Conservation (phyloP, 495 filamentous ascomycete species). For the Parachaetomium inaequale region DNA sequence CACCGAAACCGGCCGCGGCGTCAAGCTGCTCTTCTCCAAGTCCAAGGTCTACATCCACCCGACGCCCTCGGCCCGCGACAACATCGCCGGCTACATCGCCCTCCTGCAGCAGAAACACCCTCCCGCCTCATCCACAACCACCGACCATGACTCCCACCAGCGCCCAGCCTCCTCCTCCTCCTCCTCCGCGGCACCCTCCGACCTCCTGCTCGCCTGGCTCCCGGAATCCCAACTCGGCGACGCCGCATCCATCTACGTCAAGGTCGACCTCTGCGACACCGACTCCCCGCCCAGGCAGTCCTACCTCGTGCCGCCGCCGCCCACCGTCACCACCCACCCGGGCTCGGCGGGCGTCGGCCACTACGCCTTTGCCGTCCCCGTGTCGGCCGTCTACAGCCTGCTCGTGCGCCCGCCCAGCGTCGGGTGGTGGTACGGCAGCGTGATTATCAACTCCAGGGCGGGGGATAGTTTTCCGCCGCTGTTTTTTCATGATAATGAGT, state of each 20-base stretch:
- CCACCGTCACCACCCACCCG: slow-evolving; percentile 67
- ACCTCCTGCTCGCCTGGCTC: slow-evolving; percentile 85
- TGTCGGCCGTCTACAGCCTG: slow-evolving; percentile 84
- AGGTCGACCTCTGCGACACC: slow-evolving; percentile 83
- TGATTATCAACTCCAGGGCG: slow-evolving; percentile 85
- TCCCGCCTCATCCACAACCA: slow-evolving; percentile 1
- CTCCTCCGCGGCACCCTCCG: slow-evolving; percentile 53
- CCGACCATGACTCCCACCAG: slow-evolving; percentile 13
- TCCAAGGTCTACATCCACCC: slow-evolving; percentile 99
- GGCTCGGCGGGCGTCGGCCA: slow-evolving; percentile 62
- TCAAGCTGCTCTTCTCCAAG: slow-evolving; percentile 95
- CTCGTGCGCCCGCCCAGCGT: slow-evolving; percentile 87
- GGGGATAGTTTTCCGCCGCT: slow-evolving; percentile 92
- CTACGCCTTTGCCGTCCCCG: slow-evolving; percentile 89
- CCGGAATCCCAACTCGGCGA: slow-evolving; percentile 87
- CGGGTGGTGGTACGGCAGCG: slow-evolving; percentile 96
- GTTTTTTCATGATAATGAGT: slow-evolving; percentile 97
- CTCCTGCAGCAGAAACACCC: slow-evolving; percentile 83
- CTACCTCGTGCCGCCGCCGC: slow-evolving; percentile 88
- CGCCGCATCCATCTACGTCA: slow-evolving; percentile 84
- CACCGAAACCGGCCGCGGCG: slow-evolving; percentile 70
- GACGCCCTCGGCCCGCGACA: slow-evolving; percentile 87
- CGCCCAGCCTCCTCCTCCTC: slow-evolving; percentile 54
- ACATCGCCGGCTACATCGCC: slow-evolving; percentile 93
- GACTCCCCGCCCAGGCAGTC: slow-evolving; percentile 77